These are phyloP conservation scores for Penicillium goetzii DNA, from an alignment of 495 filamentous ascomycete genomes.

Conservation along the genomic window DNA sequence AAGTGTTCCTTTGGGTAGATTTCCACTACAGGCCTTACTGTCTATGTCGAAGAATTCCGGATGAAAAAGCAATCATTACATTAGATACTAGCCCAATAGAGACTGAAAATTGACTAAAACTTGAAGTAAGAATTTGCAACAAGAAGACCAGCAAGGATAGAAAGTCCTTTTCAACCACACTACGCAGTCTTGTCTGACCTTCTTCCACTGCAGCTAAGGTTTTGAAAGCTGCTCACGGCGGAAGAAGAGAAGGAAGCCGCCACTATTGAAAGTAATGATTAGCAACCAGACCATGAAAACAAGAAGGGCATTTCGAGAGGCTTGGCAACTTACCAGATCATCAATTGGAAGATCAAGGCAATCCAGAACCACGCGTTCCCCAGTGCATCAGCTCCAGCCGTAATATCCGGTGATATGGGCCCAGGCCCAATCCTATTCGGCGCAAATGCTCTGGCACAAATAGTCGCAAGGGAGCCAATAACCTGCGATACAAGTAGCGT, in stretches of 20 bases:
- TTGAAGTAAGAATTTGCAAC: constrained; percentile 3
- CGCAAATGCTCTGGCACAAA: constrained; percentile 49
- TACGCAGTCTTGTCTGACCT: not conserved
- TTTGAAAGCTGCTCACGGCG: constrained; percentile 72
- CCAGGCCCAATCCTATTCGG: constrained; percentile 54
- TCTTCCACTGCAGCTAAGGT: constrained; percentile 42
- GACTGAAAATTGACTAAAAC: not conserved
- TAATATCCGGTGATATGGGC: constrained; percentile 53
- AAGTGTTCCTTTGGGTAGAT: not conserved
- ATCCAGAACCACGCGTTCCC: constrained; percentile 69
- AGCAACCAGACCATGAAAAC: not conserved
- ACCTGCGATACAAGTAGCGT: constrained; percentile 54
- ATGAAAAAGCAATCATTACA: constrained; percentile 14
- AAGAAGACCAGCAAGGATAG: not conserved
- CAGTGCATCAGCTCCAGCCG: constrained; percentile 49
- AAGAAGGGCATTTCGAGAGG: not conserved
- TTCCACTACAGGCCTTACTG: constrained; percentile 3
- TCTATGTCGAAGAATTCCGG: not conserved
- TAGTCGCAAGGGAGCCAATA: constrained; percentile 55
- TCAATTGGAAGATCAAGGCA: constrained; percentile 60
- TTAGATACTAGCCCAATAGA: constrained; percentile 15
- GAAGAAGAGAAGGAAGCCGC: constrained; percentile 72
- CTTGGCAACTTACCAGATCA: constrained; percentile 57
- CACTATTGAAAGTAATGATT: constrained; percentile 27
- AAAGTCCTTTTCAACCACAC: not conserved